Percentiles rank a stretch among this genome's conserved stretches.
Conservation (phyloP, 164 flowering plant species). For the Euptelea pleiosperma region DNA sequence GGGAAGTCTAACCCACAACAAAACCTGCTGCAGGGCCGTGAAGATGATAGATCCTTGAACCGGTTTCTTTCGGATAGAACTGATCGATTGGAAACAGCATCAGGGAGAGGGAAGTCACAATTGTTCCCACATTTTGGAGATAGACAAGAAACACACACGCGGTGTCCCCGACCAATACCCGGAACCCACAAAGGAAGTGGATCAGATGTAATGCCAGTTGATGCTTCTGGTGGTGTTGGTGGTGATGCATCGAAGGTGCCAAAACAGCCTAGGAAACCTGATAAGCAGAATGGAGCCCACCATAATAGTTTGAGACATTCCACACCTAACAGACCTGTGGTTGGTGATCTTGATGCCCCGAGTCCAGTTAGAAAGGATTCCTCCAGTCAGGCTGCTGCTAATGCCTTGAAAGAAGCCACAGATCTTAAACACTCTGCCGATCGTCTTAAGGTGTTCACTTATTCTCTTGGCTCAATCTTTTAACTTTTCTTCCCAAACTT, state of each 20-base stretch:
- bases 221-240: conserved; percentile 22
- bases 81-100: conserved; percentile 28
- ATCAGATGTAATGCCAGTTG: conserved; percentile 21
- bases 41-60: conserved; percentile 38
- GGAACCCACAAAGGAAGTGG: conserved; percentile 35
- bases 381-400: conserved; percentile 55
- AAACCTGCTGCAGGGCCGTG: conserved; percentile 22
- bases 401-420: conserved; percentile 82
- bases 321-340: conserved; percentile 37
- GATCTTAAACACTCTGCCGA: conserved; percentile 87
- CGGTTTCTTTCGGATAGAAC: conserved; percentile 28
- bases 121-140: conserved; percentile 36
- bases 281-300: conserved; percentile 40
- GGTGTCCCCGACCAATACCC: conserved; percentile 20
- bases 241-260: conserved; percentile 36
- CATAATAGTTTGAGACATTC: conserved; percentile 34
- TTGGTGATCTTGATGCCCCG: conserved; percentile 52
- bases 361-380: conserved; percentile 68
- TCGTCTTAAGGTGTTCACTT: conserved; percentile 71
- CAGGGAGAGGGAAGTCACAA: conserved; percentile 40
- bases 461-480: background rate
- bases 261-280: conserved; percentile 39
- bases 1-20: conserved; percentile 22
- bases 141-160: conserved; percentile 31
- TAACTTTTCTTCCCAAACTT: background rate